Evolutionary conservation across 2,329 filamentous ascomycete species (phyloP).

Genomic region (Colletotrichum sp.): DNA sequence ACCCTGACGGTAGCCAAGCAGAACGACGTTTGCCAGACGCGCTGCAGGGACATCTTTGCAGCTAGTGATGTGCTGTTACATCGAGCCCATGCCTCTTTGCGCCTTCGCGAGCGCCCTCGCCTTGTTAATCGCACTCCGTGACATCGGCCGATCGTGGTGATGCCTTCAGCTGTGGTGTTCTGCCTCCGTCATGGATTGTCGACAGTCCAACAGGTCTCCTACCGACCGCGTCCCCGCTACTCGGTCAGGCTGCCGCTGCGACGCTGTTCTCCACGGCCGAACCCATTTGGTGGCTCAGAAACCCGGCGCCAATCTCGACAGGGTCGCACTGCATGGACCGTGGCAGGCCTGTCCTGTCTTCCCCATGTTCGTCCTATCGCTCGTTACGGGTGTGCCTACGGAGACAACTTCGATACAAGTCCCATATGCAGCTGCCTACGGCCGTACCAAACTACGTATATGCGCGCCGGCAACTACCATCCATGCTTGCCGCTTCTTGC

Average conservation of each 20-base stretch:
- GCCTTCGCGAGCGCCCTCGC: background rate
- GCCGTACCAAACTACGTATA: background rate
- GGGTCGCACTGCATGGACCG: background rate
- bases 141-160: background rate
- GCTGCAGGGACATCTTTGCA: background rate
- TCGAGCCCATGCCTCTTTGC: background rate
- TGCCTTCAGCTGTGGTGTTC: background rate
- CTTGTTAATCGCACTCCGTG: background rate
- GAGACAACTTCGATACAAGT: background rate
- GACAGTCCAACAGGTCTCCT: background rate
- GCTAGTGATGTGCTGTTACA: background rate
- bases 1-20: background rate
- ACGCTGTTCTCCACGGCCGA: background rate
- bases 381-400: background rate
- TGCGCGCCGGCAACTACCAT: background rate
- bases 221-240: background rate
- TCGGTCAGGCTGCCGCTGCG: background rate
- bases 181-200: background rate
- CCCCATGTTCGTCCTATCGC: background rate
- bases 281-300: background rate
- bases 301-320: background rate
- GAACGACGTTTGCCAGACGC: background rate
- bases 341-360: background rate
- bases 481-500: background rate
- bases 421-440: slow-evolving; percentile 4